phyloP scores from a whole-genome alignment of 176 grass and related monocot genomes.

The Elymus sibiricus region DNA sequence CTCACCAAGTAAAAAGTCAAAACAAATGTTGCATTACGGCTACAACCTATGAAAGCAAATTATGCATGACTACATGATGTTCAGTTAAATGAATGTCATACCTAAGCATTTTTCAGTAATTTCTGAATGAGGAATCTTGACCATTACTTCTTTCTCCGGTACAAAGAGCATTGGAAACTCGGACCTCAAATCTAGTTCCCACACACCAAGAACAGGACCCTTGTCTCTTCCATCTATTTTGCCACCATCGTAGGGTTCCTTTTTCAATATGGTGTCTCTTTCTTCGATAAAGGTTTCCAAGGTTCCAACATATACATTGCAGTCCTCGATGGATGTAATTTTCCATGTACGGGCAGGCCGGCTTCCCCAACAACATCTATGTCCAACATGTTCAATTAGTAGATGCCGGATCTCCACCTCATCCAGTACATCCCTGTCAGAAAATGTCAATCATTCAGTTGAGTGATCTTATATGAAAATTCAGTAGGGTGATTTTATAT shows the following conservation, averaged over 20 bases:
- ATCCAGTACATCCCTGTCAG: slow-evolving; percentile 60
- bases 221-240: slow-evolving; percentile 70
- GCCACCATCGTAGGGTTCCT: slow-evolving; percentile 54
- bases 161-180: slow-evolving; percentile 85
- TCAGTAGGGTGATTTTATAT: not conserved
- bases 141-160: slow-evolving; percentile 68
- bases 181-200: slow-evolving; percentile 89
- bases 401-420: slow-evolving; percentile 87
- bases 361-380: slow-evolving; percentile 92
- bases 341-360: slow-evolving; percentile 78
- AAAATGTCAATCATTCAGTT: slow-evolving; percentile 33
- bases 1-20: not conserved
- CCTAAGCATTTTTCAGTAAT: slow-evolving; percentile 76
- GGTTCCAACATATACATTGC: slow-evolving; percentile 83
- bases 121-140: slow-evolving; percentile 95
- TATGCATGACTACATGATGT: not conserved
- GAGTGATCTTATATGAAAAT: not conserved
- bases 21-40: not conserved
- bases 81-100: slow-evolving; percentile 25
- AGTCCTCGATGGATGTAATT: slow-evolving; percentile 74
- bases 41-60: not conserved
- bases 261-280: slow-evolving; percentile 55
- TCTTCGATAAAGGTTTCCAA: slow-evolving; percentile 93
- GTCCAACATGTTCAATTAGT: slow-evolving; percentile 78
- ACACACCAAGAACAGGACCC: slow-evolving; percentile 51